phyloP scores from a whole-genome alignment of 2,329 filamentous ascomycete genomes.

The Phialophora chinensis region DNA sequence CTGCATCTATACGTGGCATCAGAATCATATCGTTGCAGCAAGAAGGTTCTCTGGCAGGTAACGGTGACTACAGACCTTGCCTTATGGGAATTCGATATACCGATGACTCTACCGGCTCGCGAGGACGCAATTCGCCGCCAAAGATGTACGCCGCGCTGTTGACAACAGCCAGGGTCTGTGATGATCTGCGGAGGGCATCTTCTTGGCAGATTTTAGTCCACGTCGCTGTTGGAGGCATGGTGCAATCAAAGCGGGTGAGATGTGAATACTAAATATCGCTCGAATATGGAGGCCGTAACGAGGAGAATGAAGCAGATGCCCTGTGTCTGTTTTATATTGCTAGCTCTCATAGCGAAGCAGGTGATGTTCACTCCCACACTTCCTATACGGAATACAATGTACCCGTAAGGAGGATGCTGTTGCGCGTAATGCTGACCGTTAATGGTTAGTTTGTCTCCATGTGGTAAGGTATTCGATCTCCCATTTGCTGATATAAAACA shows the following conservation, averaged over 20 bases:
- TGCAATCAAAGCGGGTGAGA: neutral
- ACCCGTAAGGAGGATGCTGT: no score
- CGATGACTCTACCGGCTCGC: slow-evolving; percentile 66
- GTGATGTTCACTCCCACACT: neutral
- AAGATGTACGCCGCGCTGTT: slow-evolving; percentile 70
- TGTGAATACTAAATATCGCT: neutral
- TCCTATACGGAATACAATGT: neutral
- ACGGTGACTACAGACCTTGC: neutral
- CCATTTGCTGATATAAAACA: neutral
- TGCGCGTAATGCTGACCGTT: neutral
- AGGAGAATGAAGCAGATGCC: neutral
- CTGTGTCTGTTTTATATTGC: neutral
- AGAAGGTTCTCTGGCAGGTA: neutral
- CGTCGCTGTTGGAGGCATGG: neutral
- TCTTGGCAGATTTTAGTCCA: neutral
- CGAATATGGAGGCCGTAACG: neutral
- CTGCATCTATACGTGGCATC: neutral
- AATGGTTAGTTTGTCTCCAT: neutral
- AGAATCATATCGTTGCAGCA: neutral
- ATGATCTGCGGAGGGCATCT: slow-evolving; percentile 59
- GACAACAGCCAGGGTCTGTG: slow-evolving; percentile 71
- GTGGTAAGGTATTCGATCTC: neutral
- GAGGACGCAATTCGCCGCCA: slow-evolving; percentile 73
- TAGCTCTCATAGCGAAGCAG: neutral
- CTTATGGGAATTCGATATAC: neutral